phyloP scores from a whole-genome alignment of 2,329 filamentous ascomycete species.

The Biscogniauxia marginata region DNA sequence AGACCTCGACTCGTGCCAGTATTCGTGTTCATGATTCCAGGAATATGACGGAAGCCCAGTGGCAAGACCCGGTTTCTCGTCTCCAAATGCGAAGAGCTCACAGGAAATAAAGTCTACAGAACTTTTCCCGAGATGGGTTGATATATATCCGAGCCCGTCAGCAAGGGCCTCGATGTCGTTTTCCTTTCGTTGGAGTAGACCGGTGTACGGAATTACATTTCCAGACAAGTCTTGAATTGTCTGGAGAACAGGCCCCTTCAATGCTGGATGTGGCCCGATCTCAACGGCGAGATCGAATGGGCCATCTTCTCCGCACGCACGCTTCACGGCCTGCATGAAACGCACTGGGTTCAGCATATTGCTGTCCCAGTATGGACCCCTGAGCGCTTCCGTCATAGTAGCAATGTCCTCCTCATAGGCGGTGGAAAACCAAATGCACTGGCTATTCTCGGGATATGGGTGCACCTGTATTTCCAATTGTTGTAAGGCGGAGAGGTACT shows the following conservation, averaged over 20 bases:
- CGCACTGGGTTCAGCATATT: conserved; percentile 3
- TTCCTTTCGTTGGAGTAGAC: background rate
- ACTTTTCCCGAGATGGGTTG: background rate
- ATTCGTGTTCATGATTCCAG: conserved; percentile 15
- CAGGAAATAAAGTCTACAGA: background rate
- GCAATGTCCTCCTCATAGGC: conserved; percentile 10
- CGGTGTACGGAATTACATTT: conserved; percentile 4
- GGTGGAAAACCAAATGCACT: background rate
- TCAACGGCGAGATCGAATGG: conserved; percentile 4
- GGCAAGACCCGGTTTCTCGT: background rate
- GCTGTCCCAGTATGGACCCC: background rate
- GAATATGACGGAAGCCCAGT: conserved; percentile 13
- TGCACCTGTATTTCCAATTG: conserved; percentile 22
- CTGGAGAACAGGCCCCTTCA: conserved; percentile 1
- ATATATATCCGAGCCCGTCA: background rate
- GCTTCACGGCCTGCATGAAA: conserved; percentile 26
- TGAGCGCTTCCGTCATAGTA: background rate
- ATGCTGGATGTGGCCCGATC: conserved; percentile 7
- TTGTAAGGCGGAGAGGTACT: conserved; percentile 27
- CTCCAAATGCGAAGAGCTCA: background rate
- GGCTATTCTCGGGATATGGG: conserved; percentile 11
- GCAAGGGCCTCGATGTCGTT: background rate
- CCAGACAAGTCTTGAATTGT: conserved; percentile 1
- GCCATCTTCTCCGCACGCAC: background rate
- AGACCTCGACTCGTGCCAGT: conserved; percentile 17